phyloP scores from a whole-genome alignment of 306 rosid species.

The Dicorynia guianensis region DNA sequence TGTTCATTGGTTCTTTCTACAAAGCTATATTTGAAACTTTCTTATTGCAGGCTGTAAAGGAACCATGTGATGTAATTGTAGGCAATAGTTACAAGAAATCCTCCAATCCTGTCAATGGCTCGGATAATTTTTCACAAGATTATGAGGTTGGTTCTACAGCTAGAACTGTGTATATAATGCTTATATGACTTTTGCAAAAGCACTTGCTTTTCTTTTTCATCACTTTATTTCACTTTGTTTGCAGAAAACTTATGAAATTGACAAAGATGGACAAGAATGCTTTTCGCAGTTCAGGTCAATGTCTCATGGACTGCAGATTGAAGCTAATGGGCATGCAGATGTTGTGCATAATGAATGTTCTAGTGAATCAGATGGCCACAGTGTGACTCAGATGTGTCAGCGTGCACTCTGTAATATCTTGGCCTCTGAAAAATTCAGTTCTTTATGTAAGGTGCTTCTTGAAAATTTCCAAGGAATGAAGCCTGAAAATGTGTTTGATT shows the following conservation, averaged over 20 bases:
- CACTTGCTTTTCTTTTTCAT: slow-evolving; percentile 16
- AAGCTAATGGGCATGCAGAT: slow-evolving; percentile 53
- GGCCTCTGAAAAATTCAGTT: slow-evolving; percentile 74
- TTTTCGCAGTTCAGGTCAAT: slow-evolving; percentile 39
- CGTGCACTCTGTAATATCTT: slow-evolving; percentile 62
- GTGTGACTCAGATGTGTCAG: slow-evolving; percentile 58
- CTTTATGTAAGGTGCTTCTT: slow-evolving; percentile 63
- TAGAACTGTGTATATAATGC: slow-evolving; percentile 38
- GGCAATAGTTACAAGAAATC: slow-evolving; percentile 33
- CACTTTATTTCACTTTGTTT: slow-evolving; percentile 34
- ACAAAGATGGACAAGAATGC: slow-evolving; percentile 50
- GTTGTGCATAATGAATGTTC: slow-evolving; percentile 54
- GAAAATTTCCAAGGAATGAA: slow-evolving; percentile 81
- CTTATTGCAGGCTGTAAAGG: slow-evolving; percentile 55
- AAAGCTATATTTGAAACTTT: slow-evolving; percentile 42
- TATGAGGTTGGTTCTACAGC: slow-evolving; percentile 54
- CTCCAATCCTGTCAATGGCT: not conserved
- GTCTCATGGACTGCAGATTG: slow-evolving; percentile 54
- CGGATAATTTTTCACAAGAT: slow-evolving; percentile 44
- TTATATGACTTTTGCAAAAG: slow-evolving; percentile 28
- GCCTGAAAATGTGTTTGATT: slow-evolving; percentile 72
- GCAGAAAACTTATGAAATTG: slow-evolving; percentile 60
- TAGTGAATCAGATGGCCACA: slow-evolving; percentile 48
- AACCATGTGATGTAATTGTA: slow-evolving; percentile 43
- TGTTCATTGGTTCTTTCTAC: slow-evolving; percentile 31